phyloP scores from a whole-genome alignment of 768 basidiomycete species.

The Leccinum pellstonianum region DNA sequence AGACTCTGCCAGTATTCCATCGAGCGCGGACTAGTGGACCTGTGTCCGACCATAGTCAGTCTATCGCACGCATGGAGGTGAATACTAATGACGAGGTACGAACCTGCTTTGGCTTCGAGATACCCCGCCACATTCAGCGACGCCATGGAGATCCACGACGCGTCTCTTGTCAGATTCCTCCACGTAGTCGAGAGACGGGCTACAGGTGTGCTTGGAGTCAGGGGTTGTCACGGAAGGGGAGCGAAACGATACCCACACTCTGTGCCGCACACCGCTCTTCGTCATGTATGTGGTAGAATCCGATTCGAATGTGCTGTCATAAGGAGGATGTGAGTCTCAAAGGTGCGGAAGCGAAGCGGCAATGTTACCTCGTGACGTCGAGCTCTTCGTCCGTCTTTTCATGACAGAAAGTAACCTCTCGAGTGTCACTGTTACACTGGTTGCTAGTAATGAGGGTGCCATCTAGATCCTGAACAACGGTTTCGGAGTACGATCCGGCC shows the following conservation, averaged over 20 bases:
- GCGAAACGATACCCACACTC: constrained; percentile 2
- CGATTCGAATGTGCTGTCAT: neutral
- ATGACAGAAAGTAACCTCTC: neutral
- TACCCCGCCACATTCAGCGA: constrained; percentile 4
- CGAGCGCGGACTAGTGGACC: neutral
- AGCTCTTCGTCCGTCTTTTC: neutral
- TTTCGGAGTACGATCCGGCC: neutral
- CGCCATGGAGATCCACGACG: constrained; percentile 5
- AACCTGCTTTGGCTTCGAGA: constrained; percentile 9
- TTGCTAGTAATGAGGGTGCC: neutral
- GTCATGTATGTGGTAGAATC: neutral
- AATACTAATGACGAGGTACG: neutral
- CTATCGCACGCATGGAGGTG: neutral
- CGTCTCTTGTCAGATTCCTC: neutral
- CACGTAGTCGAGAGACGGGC: constrained; percentile 8
- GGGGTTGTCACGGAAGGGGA: neutral
- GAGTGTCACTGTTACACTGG: neutral
- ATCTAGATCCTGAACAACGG: neutral
- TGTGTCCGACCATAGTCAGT: neutral
- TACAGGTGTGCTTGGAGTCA: neutral
- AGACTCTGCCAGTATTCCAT: neutral
- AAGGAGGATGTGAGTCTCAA: neutral
- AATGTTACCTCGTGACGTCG: neutral
- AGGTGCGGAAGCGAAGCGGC: neutral
- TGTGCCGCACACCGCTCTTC: neutral